Evolutionary conservation across 139 green algal genomes (phyloP).

Genomic region (Pleodorina starrii): DNA sequence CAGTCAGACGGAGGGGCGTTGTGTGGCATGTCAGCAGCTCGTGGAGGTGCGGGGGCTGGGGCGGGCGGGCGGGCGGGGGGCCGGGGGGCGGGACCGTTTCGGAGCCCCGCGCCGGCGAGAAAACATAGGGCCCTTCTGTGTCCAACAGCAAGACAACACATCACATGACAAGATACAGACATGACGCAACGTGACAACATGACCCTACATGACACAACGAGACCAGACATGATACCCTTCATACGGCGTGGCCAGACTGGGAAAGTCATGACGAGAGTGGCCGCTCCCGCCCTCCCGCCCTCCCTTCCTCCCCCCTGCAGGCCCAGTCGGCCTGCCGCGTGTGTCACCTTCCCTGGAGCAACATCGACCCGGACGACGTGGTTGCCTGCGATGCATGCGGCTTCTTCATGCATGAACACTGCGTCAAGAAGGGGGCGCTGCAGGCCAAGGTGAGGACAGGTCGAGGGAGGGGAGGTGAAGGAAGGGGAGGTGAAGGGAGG

Average conservation of each 20-base stretch:
- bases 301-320: not conserved
- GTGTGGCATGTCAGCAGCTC: slow-evolving; percentile 25
- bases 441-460: slow-evolving; percentile 28
- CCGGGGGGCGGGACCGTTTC: no score
- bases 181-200: no score
- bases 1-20: slow-evolving; percentile 18
- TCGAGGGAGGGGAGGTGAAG: no score
- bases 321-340: slow-evolving; percentile 41
- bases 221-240: not conserved
- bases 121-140: no score
- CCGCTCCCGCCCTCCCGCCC: not conserved
- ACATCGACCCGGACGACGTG: slow-evolving; percentile 20
- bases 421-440: slow-evolving; percentile 42
- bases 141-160: no score
- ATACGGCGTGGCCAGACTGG: no score
- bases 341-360: slow-evolving; percentile 42
- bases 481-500: no score
- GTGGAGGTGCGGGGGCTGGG: slow-evolving; percentile 19
- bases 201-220: not conserved
- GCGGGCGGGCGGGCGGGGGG: no score
- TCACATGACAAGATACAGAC: no score
- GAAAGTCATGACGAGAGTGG: not conserved
- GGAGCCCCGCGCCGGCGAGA: no score
- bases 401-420: slow-evolving; percentile 43
- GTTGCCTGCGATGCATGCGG: slow-evolving; percentile 22